A percentile compares a stretch with the other conserved stretches of the same genome.
These are phyloP conservation scores for Fusarium papillatum DNA, from an alignment of 2,329 filamentous ascomycete genomes.

Conservation along the genomic window DNA sequence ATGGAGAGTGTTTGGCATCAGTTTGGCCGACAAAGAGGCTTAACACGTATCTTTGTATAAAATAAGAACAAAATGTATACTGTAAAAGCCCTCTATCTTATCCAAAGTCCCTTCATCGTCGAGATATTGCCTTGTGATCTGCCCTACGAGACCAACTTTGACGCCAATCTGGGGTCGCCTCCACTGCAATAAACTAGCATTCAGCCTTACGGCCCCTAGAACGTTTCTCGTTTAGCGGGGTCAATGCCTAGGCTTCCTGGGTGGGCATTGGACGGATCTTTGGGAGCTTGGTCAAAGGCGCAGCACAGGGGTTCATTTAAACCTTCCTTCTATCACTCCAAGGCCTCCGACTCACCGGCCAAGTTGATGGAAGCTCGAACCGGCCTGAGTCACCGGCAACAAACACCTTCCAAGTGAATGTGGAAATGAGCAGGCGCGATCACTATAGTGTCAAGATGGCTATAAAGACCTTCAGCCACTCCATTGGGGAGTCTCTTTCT, in stretches of 20 bases:
- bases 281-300: background rate
- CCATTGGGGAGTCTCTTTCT: background rate
- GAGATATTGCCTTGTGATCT: background rate
- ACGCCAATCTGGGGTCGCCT: background rate
- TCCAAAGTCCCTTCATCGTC: background rate
- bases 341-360: slow-evolving; percentile 28
- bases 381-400: slow-evolving; percentile 35
- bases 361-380: background rate
- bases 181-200: background rate
- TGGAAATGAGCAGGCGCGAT: slow-evolving; percentile 10
- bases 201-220: slow-evolving; percentile 1
- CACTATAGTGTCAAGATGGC: background rate
- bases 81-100: background rate
- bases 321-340: background rate
- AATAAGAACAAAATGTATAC: background rate
- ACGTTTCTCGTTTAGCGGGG: background rate
- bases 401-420: background rate
- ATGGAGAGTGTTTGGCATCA: background rate
- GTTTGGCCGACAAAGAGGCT: background rate
- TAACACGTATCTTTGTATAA: background rate
- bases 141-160: background rate
- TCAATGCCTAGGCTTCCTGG: background rate
- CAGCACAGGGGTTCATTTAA: background rate
- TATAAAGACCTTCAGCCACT: background rate
- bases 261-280: background rate